Evolutionary conservation across 2,329 filamentous ascomycete genomes (phyloP), one percentile per base, ranked within the genome.

Genomic region (Fusarium sp.): DNA sequence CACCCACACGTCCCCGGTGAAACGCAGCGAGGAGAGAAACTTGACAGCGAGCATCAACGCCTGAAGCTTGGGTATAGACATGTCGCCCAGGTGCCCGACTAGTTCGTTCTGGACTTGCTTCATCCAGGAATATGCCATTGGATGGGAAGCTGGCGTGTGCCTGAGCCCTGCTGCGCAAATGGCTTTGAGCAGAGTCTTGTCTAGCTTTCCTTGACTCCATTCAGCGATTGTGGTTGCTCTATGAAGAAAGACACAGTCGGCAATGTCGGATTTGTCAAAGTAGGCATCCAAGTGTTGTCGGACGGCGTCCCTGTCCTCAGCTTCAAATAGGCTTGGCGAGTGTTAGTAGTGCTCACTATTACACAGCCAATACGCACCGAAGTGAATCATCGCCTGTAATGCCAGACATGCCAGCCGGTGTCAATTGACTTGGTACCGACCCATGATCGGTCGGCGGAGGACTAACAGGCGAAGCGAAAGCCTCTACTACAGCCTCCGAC

Each of bases 241-340:
- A 35, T 80, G 78, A 0, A 80, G 73, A 16, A 79, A 76, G 0
- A 70, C 57, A 10, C 77, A 79, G 9, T 71, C 66, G 8, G 70
- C 66, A 0, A 70, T 68, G 2, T 77, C 68, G 1, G 62, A 57
- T 2, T 68, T 70, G 68, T 76, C 68, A 31, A 81, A 80, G 33
- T 79, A 80, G 2, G 66, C 59, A 27, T 80, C 73, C 0, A 80
- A 31, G 20, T 71, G 66, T 7, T 67, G 52, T 4, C 71, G 64
- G 1, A 74, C 20, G 0, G 45, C 8, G 2, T 66, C 38, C 25
- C 65, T 68, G 1, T 31, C 36, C 11, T 75, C 68, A 18, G 57
- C 31, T 8, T 75, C 73, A 59, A 77, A 77, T 4, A 54, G 29
- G 2, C 75, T 76, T 2, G 5, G 4, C 3, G 1, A 31, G 20